Evolutionary conservation across 306 rosid genomes (phyloP).

Genomic region (Lablab purpureus): DNA sequence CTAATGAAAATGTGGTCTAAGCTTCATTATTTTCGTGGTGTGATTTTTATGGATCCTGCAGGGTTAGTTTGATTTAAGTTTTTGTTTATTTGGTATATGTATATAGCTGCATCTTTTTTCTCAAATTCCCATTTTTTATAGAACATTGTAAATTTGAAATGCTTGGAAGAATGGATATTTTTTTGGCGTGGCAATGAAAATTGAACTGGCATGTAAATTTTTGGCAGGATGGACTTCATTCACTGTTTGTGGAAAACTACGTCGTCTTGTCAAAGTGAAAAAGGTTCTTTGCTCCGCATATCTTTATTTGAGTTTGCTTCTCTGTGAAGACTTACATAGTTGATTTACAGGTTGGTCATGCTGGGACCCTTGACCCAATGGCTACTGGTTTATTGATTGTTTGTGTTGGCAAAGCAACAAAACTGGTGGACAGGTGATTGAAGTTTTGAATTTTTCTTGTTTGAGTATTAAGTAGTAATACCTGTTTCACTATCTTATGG

Average conservation of each 20-base stretch:
- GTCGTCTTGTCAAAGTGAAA: constrained; percentile 93
- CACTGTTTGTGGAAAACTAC: constrained; percentile 94
- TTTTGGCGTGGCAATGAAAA: constrained; percentile 6
- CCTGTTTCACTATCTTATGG: constrained; percentile 10
- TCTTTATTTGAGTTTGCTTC: background rate
- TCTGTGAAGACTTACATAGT: constrained; percentile 24
- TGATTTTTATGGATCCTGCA: background rate
- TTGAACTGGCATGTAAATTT: constrained; percentile 34
- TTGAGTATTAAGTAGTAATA: constrained; percentile 20
- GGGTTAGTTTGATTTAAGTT: constrained; percentile 2
- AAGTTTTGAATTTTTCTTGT: constrained; percentile 31
- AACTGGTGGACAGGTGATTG: constrained; percentile 77
- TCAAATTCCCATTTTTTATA: constrained; percentile 17
- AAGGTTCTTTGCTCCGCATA: constrained; percentile 60
- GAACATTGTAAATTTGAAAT: background rate
- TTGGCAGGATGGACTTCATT: constrained; percentile 96
- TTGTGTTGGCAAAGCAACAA: constrained; percentile 96
- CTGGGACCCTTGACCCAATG: constrained; percentile 99
- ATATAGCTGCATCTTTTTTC: background rate
- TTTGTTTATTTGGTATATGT: constrained; percentile 29
- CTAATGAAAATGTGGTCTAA: constrained; percentile 10
- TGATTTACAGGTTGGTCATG: constrained; percentile 89
- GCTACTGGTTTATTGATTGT: constrained; percentile 96
- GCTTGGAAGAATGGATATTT: background rate
- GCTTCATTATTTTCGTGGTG: constrained; percentile 1